Base-by-base conservation (phyloP, 106 monocot species). In the Iris macrosiphon region DNA sequence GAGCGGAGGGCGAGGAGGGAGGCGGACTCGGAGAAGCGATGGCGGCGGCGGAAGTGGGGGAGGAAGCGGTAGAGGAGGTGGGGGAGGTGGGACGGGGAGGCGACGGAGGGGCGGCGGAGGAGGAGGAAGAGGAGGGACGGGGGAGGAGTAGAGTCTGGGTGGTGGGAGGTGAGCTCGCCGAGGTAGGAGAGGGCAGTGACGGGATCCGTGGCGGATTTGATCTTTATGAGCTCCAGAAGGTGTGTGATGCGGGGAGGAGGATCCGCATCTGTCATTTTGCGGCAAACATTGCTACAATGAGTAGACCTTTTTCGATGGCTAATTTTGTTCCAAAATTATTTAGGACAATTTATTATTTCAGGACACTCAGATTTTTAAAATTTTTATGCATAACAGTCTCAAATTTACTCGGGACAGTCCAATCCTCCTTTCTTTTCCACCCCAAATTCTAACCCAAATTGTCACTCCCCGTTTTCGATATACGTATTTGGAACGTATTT, bases 1-100 rank as follows among this genome's bases (percentile, higher is more conserved):
- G 79, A 61, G 51, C 75, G 79, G 51, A 92, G 79, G 54, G 66
- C 79, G 61, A 82, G 51, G 40, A 86, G 73, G 19, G 86, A 78
- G 31, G 74, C 78, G 23, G 59, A 40, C 60, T 92, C 82, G 25
- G 81, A 67, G 59, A 85, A 86, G 44, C 62, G 65, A n/a, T 49
- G 81, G n/a, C n/a, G n/a, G 72, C 78, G 63, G 41, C 55, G 70
- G 6, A 54, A 75, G 26, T 69, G 66, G 52, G 60, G 16, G 25
- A 55, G 49, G 51, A 92, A 67, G 25, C 73, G 42, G 62, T 55
- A 30, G 69, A 85, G 63, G 58, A 92, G 72, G 43, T 62, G 75
- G 12, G 85, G 79, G 56, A 92, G 79, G 69, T 61, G 76, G 45
- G 60, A 34, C 30, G 74, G 74, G 29, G 78, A 24, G 60, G 68